Base-by-base conservation (phyloP, 2,329 filamentous ascomycete genomes). In the Exophiala oligosperma region DNA sequence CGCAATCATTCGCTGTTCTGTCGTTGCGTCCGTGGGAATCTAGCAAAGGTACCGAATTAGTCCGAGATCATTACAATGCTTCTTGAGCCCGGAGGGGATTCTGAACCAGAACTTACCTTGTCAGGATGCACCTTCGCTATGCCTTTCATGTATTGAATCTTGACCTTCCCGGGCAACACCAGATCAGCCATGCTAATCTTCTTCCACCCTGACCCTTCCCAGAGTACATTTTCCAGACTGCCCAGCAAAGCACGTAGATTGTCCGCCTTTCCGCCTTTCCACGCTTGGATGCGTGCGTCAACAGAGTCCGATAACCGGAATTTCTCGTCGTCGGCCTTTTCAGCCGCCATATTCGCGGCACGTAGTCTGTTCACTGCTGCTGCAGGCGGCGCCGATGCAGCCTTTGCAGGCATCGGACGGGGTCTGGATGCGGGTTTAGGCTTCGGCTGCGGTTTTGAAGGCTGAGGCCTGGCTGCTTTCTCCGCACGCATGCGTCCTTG, bases 51-150 rank as follows among this genome's bases (percentile, higher is more conserved):
- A 41, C 1, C n/a, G 24, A 11, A 24, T 65, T 52, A 64, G 60
- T 54, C 52, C 59, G n/a, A 14, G 23, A 11, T 35, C 2, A 35
- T 35, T 35, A 2, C 32, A 11, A 35, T 35, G 9, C 6, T 8
- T 35, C 11, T 35, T 35, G 32, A 9, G 7, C 2, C 8, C 11
- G 8, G 32, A 35, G 6, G 11, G 32, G 7, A 35, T 35, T 2
- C 32, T 35, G 32, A 35, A 35, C 2, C 6, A 35, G 17, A 14
- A 59, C 59, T 59, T 81, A 97, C 94, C 88, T 99, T 99, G 74
- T 99, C 94, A 60, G 94, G 94, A 81, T 99, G 94, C 67, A 94
- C 94, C 81, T 97, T 97, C 9, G 88, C 91, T 81, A 99, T 97
- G 4, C 93, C 94, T 83, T 96, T 97, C 94, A 99, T 97, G 72